Evolutionary conservation across 2,329 filamentous ascomycete genomes (phyloP).

Genomic region (Leptographium lundbergii): DNA sequence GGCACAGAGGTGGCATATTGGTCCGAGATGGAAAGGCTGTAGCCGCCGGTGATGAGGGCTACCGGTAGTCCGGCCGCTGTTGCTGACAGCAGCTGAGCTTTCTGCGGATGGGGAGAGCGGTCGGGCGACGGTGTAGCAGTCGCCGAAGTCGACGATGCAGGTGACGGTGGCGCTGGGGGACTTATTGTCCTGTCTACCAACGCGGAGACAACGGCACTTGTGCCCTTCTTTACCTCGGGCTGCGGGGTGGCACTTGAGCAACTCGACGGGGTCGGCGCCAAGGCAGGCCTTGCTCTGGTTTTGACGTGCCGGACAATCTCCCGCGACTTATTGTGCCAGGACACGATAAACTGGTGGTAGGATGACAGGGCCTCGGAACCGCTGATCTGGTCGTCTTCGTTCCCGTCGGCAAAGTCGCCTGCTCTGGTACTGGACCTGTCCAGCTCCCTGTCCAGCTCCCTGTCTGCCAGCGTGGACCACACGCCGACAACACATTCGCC

Average conservation of each 20-base stretch:
- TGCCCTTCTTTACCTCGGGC: not conserved
- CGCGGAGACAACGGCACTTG: not conserved
- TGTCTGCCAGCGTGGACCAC: slow-evolving; percentile 18
- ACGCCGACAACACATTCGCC: slow-evolving; percentile 32
- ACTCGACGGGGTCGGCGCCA: not conserved
- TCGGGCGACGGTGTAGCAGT: not conserved
- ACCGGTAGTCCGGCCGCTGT: slow-evolving; percentile 40
- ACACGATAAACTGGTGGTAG: slow-evolving; percentile 56
- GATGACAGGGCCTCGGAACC: slow-evolving; percentile 26
- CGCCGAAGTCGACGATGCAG: not conserved
- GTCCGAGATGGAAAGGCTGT: slow-evolving; percentile 69
- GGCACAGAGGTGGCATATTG: slow-evolving; percentile 60
- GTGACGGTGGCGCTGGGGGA: not conserved
- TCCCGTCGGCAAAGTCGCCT: not conserved
- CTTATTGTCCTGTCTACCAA: not conserved
- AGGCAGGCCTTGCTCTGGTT: not conserved
- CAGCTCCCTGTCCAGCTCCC: slow-evolving; percentile 27
- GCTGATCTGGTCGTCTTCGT: not conserved
- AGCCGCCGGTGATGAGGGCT: slow-evolving; percentile 63
- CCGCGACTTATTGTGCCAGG: slow-evolving; percentile 64
- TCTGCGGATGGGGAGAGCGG: not conserved
- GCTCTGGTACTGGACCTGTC: not conserved
- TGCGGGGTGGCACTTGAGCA: slow-evolving; percentile 10
- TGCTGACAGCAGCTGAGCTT: not conserved
- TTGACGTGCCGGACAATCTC: slow-evolving; percentile 49